Evolutionary conservation across 257 asterid species (phyloP), one percentile per base, ranked within the genome.

Genomic region (Ocimum tenuiflorum): DNA sequence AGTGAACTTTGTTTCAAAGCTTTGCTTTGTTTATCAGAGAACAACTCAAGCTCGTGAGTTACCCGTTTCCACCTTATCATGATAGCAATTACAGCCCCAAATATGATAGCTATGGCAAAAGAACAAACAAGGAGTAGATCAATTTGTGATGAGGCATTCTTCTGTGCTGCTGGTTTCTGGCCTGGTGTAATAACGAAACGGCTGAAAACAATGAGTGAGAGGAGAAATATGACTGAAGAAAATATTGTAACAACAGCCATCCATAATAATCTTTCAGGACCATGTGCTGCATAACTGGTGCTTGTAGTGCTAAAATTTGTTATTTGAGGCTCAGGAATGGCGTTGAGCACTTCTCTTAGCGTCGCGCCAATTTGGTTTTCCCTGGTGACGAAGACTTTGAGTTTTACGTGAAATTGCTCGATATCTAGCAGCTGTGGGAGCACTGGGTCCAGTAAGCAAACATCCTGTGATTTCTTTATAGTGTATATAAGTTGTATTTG

Each of bases 71-170:
- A 73, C 74, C 88, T 75, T 67, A 84, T 64, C 12, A 62, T 38
- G 53, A 74, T 65, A 36, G 82, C 83, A 67, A 78, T 52, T 39
- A 78, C 62, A 58, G 80, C 55, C 72, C 75, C 76, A 8, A 74
- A 69, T 48, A 73, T 17, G 23, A 85, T 53, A 1, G 98, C 82
- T 63, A 84, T 56, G 14, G 79, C 65, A 15, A 85, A 91, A 48
- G 91, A 85, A 72, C 79, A 79, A 55, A 83, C 4, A 14, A 91
- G 78, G 54, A 86, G 71, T 14, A 79, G 71, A 75, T 88, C 95
- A n/a, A 75, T 49, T 35, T 62, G 29, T 10, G 90, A 76, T 31
- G 98, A 77, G 9, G 91, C 65, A 65, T 35, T 75, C 75, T 82
- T 85, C 47, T 61, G 68, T 65, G 49, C 74, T 1, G 81, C 52